Percentiles rank a stretch among this genome's conserved stretches.
phyloP scores from a whole-genome alignment of 345 rosid species.

The Murraya paniculata region DNA sequence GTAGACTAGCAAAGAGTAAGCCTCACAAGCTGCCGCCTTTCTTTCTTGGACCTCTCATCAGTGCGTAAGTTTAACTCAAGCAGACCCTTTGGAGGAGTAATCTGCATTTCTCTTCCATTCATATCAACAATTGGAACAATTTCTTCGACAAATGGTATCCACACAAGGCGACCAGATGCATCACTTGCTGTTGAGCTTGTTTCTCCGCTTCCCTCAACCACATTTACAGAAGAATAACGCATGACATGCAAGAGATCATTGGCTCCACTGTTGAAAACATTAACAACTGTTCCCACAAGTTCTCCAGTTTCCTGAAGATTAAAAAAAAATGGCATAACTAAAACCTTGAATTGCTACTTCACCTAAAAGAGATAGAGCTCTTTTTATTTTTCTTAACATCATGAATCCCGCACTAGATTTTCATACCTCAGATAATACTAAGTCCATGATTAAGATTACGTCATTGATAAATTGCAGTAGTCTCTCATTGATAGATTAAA shows the following conservation, averaged over 20 bases:
- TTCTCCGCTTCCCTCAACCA: conserved; percentile 36
- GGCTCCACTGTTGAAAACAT: conserved; percentile 74
- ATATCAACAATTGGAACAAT: conserved; percentile 86
- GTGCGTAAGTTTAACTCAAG: conserved; percentile 70
- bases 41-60: conserved; percentile 81
- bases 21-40: conserved; percentile 92
- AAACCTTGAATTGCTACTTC: neutral
- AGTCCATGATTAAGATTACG: neutral
- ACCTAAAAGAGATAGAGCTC: neutral
- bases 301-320: conserved; percentile 65
- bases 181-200: conserved; percentile 28
- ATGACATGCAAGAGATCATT: conserved; percentile 73
- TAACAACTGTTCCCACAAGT: conserved; percentile 74
- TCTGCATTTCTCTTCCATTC: conserved; percentile 62
- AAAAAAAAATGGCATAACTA: neutral
- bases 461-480: neutral
- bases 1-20: conserved; percentile 47
- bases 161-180: conserved; percentile 51
- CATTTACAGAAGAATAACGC: conserved; percentile 43
- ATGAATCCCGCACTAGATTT: neutral
- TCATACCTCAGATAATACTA: neutral
- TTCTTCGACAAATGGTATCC: conserved; percentile 86
- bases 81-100: conserved; percentile 89
- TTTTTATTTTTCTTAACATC: too few species aligned
- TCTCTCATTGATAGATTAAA: neutral